Evolutionary conservation across 176 grass and related monocot species (phyloP), one percentile per base, ranked within the genome.

Genomic region (Alloteropsis semialata): DNA sequence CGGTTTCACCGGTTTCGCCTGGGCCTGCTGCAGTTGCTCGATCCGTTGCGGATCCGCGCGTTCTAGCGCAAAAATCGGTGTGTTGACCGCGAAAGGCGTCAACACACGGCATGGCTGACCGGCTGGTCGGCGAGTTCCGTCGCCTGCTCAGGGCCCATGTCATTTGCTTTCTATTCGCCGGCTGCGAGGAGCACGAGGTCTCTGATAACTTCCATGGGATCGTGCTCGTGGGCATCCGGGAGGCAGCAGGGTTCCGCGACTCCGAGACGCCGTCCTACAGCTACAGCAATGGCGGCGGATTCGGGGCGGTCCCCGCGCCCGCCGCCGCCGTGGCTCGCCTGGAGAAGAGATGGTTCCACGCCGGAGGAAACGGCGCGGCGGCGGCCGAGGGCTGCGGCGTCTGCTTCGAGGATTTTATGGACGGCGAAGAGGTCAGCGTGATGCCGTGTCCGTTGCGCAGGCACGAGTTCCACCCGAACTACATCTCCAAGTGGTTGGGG

Each of bases 401-500:
- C 25, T 84, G 82, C 72, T 10, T 84, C 13, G 69, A 64, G 57
- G 61, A 55, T 1, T 68, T 77, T 1, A 62, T 42, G 1, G 72
- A 39, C 3, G 82, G 82, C 37, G 72, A 66, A 12, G 61, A 84
- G 61, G 34, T 84, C 1, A 22, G 37, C 18, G 27, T 36, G 34
- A 44, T 77, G 48, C 82, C 82, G 37, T 84, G 82, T 37, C n/a
- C n/a, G n/a, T 17, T 21, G 27, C 54, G 10, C 0, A 6, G 11
- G 8, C 82, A 84, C 14, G 54, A 18, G 32, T 84, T 68, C 38
- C 82, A 76, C 61, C 12, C 7, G 2, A 17, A 13, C 1, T 84
- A 72, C 82, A 54, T 84, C 46, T 0, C 72, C 17, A 18, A 66
- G 60, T 76, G 72, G 60, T 12, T 84, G 28, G 53, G 60, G 34